Evolutionary conservation across 2,329 filamentous ascomycete genomes (phyloP).

Genomic region (Trichoderma pleuroti): DNA sequence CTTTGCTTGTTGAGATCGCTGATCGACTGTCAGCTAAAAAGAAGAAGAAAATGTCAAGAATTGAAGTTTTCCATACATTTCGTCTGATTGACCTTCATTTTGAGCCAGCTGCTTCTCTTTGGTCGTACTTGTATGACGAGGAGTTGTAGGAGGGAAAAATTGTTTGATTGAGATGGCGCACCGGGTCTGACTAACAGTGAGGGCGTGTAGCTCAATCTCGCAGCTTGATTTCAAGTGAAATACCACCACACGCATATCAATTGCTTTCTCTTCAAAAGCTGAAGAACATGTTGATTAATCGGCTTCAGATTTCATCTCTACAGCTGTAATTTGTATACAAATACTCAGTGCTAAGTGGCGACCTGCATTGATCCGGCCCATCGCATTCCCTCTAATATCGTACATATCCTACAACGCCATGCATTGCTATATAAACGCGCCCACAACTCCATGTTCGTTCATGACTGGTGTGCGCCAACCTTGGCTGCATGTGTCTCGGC

Average conservation of each 20-base stretch:
- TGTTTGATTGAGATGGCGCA: not conserved
- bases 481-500: constrained; percentile 21
- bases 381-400: not conserved
- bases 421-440: not conserved
- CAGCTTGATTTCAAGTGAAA: not conserved
- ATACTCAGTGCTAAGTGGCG: not conserved
- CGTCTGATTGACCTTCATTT: constrained; percentile 45
- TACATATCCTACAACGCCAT: constrained; percentile 2
- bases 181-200: not conserved
- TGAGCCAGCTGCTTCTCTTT: not conserved
- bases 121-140: not conserved
- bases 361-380: not conserved
- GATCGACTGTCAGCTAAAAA: not conserved
- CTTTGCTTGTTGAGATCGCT: constrained; percentile 64
- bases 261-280: not conserved
- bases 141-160: not conserved
- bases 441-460: not conserved
- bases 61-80: constrained; percentile 33
- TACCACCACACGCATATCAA: not conserved
- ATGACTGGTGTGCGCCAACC: not conserved
- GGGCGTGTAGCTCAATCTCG: not conserved
- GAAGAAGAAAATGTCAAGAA: not conserved
- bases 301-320: not conserved
- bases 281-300: not conserved
- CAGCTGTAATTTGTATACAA: not conserved